Conservation (phyloP, 2,329 filamentous ascomycete genomes). For the Stachybotrys echinatus region DNA sequence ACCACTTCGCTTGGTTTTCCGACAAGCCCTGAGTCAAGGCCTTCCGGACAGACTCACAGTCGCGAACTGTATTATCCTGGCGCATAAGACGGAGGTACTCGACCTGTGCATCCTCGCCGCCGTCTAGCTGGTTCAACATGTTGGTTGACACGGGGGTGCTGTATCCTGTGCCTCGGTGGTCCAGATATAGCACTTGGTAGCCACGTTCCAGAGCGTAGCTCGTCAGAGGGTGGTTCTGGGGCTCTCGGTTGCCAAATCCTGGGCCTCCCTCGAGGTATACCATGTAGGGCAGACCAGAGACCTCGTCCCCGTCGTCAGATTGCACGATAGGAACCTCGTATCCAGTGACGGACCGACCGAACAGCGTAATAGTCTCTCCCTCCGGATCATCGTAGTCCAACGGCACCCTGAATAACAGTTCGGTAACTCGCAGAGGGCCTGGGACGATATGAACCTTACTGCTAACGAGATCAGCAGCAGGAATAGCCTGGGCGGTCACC, state of each 20-base stretch:
- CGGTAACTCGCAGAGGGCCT: constrained; percentile 69
- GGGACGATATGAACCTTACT: constrained; percentile 36
- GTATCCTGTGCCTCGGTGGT: constrained; percentile 84
- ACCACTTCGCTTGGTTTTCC: constrained; percentile 71
- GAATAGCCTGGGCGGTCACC: constrained; percentile 14
- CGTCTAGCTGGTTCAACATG: constrained; percentile 52
- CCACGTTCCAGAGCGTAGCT: constrained; percentile 68
- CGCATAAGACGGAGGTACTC: constrained; percentile 80
- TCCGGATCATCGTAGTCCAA: constrained; percentile 65
- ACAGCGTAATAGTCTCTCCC: constrained; percentile 63
- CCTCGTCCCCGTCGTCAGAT: constrained; percentile 57
- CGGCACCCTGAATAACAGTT: constrained; percentile 83
- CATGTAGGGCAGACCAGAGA: constrained; percentile 55
- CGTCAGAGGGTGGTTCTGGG: constrained; percentile 70
- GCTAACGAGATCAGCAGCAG: constrained; percentile 32
- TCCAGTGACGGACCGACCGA: constrained; percentile 56
- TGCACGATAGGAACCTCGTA: constrained; percentile 1
- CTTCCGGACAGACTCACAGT: constrained; percentile 80
- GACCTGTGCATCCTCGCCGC: constrained; percentile 65
- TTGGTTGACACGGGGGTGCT: constrained; percentile 74
- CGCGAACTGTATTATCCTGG: constrained; percentile 83
- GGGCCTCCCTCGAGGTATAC: constrained; percentile 85
- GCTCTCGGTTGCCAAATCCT: constrained; percentile 69
- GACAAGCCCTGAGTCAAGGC: constrained; percentile 67
- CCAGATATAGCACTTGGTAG: constrained; percentile 82